phyloP scores from a whole-genome alignment of 306 rosid genomes.

The Senna tora region DNA sequence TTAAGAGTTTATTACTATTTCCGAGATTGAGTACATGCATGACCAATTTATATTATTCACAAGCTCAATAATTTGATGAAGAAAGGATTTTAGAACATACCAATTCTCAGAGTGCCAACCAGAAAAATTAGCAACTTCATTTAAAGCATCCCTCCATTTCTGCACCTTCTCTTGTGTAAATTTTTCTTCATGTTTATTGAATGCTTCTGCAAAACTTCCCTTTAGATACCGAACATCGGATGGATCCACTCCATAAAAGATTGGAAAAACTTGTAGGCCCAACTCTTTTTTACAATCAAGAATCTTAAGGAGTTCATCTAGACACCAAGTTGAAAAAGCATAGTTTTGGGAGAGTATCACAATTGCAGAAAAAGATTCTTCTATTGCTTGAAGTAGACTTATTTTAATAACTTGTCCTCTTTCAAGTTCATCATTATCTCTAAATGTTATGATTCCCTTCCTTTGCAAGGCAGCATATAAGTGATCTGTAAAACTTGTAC shows the following conservation, averaged over 20 bases:
- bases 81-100: not conserved
- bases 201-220: constrained; percentile 20
- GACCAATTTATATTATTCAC: no score
- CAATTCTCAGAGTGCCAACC: not conserved
- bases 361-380: constrained; percentile 10
- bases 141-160: not conserved
- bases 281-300: not conserved
- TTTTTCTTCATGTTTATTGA: constrained; percentile 20
- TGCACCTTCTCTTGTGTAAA: not conserved
- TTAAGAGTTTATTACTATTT: no score
- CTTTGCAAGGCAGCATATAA: constrained; percentile 5
- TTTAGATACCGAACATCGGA: constrained; percentile 15
- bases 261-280: constrained; percentile 9
- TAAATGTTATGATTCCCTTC: constrained; percentile 14
- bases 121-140: not conserved
- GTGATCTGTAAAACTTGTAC: constrained; percentile 28
- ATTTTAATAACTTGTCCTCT: constrained; percentile 16
- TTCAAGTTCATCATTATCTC: constrained; percentile 20
- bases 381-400: constrained; percentile 22
- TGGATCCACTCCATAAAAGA: constrained; percentile 36
- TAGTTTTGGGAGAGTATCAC: constrained; percentile 35
- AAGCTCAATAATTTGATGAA: no score
- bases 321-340: constrained; percentile 38
- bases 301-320: not conserved
- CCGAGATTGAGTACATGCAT: no score